These are phyloP conservation scores for Leishmania aethiopica DNA, from an alignment of 208 protist genomes.

Conservation along the genomic window DNA sequence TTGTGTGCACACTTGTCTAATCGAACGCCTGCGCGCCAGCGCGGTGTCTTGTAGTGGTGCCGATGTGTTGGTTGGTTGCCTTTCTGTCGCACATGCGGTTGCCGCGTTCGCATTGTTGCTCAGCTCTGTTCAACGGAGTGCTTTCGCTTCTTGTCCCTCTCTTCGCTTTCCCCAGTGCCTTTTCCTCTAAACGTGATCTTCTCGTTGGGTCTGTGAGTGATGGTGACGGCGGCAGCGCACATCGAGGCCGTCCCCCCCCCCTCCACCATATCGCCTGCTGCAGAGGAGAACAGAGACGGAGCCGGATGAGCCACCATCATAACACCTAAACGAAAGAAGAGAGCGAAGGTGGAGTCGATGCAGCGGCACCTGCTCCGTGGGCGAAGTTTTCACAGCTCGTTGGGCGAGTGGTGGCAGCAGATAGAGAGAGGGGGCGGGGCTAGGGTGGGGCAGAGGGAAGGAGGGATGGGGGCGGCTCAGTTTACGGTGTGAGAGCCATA, in stretches of 20 bases:
- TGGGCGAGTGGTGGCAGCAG: background rate
- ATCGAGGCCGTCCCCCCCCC: background rate
- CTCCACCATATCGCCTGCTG: background rate
- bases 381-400: background rate
- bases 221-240: background rate
- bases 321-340: background rate
- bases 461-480: background rate
- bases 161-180: background rate
- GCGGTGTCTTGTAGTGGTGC: background rate
- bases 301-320: background rate
- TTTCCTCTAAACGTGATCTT: background rate
- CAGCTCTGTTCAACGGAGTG: background rate
- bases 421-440: background rate
- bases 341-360: background rate
- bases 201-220: background rate
- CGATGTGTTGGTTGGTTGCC: background rate
- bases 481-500: background rate
- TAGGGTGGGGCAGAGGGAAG: background rate
- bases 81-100: background rate
- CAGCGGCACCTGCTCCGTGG: background rate
- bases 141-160: background rate
- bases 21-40: background rate
- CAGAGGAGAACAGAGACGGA: background rate
- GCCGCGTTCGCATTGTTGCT: background rate
- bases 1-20: background rate